Evolutionary conservation across 352 stramenopile species (phyloP), one percentile per base, ranked within the genome.

Genomic region (Pythium insidiosum): DNA sequence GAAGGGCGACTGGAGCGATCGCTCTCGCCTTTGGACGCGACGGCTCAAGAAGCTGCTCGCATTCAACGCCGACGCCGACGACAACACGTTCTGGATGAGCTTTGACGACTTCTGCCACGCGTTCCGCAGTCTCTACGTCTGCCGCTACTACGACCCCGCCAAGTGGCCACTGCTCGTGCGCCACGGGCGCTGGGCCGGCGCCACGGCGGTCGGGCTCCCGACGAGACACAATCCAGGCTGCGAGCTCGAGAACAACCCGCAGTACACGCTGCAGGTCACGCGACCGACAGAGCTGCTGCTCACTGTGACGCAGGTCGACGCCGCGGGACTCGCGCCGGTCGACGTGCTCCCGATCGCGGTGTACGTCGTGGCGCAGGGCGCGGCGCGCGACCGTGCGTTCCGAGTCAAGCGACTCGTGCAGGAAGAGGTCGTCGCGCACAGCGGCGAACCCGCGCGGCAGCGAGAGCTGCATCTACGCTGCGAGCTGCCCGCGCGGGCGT

Each of bases 11-110:
- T 97, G 91, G 91, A 93, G 84, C 52, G 86, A 97, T 67, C 58
- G 61, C 43, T 97, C 86, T 19, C 63, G 70, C 33, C 73, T 96
- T 23, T 97, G 91, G 91, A 97, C 77, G 50, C 84, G 83, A 6
- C 69, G 85, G 2, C 68, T 95, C 11, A 90, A 89, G 51, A 80
- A 84, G 40, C 78, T 86, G 35, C 61, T 97, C 15, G 49, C 58
- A 4, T 69, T 73, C 52, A 63, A 45, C 2, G 60, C 76, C 10
- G 68, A 94, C 38, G 68, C 60, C 24, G 73, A 85, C 37, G 84
- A 96, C 58, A 95, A 95, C 52, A 95, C 84, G 33, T 97, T 97
- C 60, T 97, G 83, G 84, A 97, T 97, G 84, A 89, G 79, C 55
- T 97, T 97, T 66, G 84, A 97, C 60, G 90, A 97, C 55, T 97